Conservation (phyloP, 2,329 filamentous ascomycete species). For the Emmonsiellopsis sp. region DNA sequence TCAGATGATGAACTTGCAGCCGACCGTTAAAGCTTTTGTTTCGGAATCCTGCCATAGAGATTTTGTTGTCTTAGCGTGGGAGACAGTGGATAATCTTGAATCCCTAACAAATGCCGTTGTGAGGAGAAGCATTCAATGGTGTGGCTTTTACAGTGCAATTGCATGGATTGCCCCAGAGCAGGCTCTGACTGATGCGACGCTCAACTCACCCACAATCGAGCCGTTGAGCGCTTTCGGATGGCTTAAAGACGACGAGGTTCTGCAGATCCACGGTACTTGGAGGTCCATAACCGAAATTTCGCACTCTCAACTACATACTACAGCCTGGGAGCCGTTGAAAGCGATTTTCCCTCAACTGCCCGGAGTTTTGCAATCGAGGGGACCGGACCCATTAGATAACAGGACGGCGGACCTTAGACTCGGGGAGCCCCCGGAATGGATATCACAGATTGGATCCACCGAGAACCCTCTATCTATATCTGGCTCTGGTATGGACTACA, state of each 20-base stretch:
- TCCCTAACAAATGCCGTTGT: constrained; percentile 33
- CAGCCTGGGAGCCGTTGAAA: constrained; percentile 21
- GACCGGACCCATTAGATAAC: constrained; percentile 6
- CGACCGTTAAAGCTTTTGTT: constrained; percentile 38
- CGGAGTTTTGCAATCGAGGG: constrained; percentile 18
- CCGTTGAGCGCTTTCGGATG: constrained; percentile 40
- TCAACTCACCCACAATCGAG: constrained; percentile 24
- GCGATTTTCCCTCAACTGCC: constrained; percentile 20
- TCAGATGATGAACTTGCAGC: constrained; percentile 32
- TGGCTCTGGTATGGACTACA: constrained; percentile 27
- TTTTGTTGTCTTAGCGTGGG: constrained; percentile 38
- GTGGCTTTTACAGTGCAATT: constrained; percentile 38
- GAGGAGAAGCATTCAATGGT: constrained; percentile 38
- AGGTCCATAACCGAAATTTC: constrained; percentile 23
- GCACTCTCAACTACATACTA: constrained; percentile 10
- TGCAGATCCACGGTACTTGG: constrained; percentile 37
- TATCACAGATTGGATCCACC: constrained; percentile 22
- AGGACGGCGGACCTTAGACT: constrained; percentile 8
- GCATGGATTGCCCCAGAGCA: constrained; percentile 34
- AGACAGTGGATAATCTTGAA: constrained; percentile 34
- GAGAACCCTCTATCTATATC: constrained; percentile 32
- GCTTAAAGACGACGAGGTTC: constrained; percentile 38
- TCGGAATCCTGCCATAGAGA: constrained; percentile 37
- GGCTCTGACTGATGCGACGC: constrained; percentile 27
- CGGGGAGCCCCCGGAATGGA: constrained; percentile 25